Evolutionary conservation across 2,329 filamentous ascomycete species (phyloP), one percentile per base, ranked within the genome.

Genomic region (Fusarium xyrophilum): DNA sequence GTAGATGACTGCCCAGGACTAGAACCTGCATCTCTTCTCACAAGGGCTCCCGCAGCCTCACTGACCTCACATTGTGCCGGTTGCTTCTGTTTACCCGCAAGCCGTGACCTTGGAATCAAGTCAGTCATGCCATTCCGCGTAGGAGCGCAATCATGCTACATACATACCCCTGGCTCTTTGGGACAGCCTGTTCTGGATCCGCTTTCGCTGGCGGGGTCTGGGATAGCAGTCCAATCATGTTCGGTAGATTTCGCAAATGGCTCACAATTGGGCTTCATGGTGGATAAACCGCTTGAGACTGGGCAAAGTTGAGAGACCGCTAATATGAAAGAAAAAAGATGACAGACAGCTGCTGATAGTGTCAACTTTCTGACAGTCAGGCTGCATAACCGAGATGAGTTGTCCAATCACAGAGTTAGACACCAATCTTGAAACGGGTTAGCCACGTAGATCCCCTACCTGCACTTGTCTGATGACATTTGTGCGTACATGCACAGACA

Each of bases 111-210:
- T 43, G 0, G 1, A 3, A 2, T 2, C 2, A 2, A 2, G 11
- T 60, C 2, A 60, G 58, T 15, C 7, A 4, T 4, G 6, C 1
- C 6, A 5, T 13, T 17, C 7, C 2, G 21, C 5, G 0, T 1
- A 6, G 1, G 10, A 11, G 2, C 6, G 17, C 0, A 2, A 15
- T 21, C 4, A 2, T 14, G 1, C 3, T 9, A 65, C 63, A 17
- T 9, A 65, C 63, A 17, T 48, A 70, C 68, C 55, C 21, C 67
- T 56, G 2, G 67, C 67, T 21, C 68, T 40, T 9, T 70, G 68
- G 2, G 68, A 60, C 11, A 70, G 57, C 30, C 68, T 57, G 44
- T 70, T 70, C 43, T 70, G 68, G 25, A 70, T 64, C 10, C 64
- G 61, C 23, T 70, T 70, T 6, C 64, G 51, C 15, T 70, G 48